Evolutionary conservation across 2,329 filamentous ascomycete species (phyloP).

Genomic region (Penicillium sp.): DNA sequence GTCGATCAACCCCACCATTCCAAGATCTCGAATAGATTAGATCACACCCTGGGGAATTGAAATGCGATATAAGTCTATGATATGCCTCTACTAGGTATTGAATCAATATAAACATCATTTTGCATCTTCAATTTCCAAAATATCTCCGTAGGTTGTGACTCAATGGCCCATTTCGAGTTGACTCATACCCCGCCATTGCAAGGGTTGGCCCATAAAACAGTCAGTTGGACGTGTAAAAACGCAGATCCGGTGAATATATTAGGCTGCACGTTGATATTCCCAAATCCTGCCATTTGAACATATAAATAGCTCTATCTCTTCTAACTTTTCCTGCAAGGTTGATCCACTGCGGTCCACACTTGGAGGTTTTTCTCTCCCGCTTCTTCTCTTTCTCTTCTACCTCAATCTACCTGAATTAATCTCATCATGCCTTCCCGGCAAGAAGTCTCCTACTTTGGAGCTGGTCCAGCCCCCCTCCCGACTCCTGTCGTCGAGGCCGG

Average conservation of each 20-base stretch:
- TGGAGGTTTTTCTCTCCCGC: constrained; percentile 16
- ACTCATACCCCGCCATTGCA: constrained; percentile 21
- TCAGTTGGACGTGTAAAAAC: background rate
- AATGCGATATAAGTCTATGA: background rate
- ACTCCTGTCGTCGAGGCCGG: constrained; percentile 76
- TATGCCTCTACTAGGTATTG: background rate
- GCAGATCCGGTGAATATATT: constrained; percentile 8
- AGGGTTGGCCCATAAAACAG: background rate
- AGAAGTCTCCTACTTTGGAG: constrained; percentile 83
- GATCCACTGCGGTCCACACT: constrained; percentile 24
- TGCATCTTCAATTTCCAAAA: background rate
- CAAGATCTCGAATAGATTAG: background rate
- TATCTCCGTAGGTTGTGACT: background rate
- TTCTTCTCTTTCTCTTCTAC: constrained; percentile 6
- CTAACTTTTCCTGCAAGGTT: constrained; percentile 11
- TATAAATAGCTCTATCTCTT: background rate
- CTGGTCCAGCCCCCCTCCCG: constrained; percentile 83
- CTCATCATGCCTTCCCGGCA: constrained; percentile 62
- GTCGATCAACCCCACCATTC: background rate
- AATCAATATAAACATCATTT: too few species aligned
- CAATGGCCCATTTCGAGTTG: background rate
- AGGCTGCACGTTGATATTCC: background rate
- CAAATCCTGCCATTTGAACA: background rate
- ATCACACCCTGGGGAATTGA: background rate
- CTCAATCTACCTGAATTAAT: background rate